phyloP scores from a whole-genome alignment of 768 basidiomycete species.

The Suillus subalutaceus region DNA sequence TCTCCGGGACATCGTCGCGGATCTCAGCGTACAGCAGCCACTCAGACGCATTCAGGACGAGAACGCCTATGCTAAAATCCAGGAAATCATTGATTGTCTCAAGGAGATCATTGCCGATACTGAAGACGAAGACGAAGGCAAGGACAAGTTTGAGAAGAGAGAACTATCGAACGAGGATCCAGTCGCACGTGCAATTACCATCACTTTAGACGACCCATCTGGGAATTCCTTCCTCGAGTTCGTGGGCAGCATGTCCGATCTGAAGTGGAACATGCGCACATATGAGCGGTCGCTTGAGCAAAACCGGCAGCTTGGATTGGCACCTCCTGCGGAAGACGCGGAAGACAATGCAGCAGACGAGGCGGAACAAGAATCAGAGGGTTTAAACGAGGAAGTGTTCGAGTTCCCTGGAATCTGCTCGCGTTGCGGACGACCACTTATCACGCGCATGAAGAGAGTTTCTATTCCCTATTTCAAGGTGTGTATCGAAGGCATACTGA shows the following conservation, averaged over 20 bases:
- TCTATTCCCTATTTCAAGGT: slow-evolving; percentile 98
- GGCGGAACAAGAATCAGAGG: slow-evolving; percentile 35
- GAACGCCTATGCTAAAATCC: slow-evolving; percentile 70
- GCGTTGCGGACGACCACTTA: slow-evolving; percentile 78
- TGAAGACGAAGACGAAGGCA: slow-evolving; percentile 43
- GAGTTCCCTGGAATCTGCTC: slow-evolving; percentile 88
- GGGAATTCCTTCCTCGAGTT: slow-evolving; percentile 99
- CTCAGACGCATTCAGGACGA: slow-evolving; percentile 81
- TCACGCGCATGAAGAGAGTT: slow-evolving; percentile 96
- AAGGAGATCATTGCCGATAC: slow-evolving; percentile 65
- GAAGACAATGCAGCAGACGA: slow-evolving; percentile 13
- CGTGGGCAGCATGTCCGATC: slow-evolving; percentile 80
- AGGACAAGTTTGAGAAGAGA: slow-evolving; percentile 35
- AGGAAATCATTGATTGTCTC: slow-evolving; percentile 70
- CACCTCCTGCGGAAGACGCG: slow-evolving; percentile 48
- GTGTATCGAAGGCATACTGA: background rate
- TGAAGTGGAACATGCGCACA: slow-evolving; percentile 88
- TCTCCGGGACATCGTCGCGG: slow-evolving; percentile 77
- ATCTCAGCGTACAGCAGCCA: slow-evolving; percentile 82
- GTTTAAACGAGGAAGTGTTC: slow-evolving; percentile 80
- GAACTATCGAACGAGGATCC: slow-evolving; percentile 39
- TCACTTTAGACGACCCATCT: slow-evolving; percentile 89
- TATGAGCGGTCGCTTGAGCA: slow-evolving; percentile 82
- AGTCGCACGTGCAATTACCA: slow-evolving; percentile 73
- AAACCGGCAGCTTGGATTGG: slow-evolving; percentile 78